Base-by-base conservation (phyloP, 176 grass and related monocot genomes). In the Typha latifolia region DNA sequence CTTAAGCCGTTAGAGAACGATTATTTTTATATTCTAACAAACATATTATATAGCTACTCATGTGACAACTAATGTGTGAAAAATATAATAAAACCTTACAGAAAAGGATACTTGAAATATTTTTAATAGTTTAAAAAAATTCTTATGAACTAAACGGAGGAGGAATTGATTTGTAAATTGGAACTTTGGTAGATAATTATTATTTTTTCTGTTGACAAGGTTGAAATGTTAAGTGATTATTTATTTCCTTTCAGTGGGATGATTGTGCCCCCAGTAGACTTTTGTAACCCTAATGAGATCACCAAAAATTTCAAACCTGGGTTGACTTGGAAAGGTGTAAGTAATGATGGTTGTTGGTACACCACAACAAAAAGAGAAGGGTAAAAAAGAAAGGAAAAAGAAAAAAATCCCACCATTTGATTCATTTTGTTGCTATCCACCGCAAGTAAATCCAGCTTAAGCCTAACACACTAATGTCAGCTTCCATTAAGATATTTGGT, bases 281-380 rank as follows among this genome's bases (percentile, higher is more conserved):
- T 72, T 66, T 48, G 13, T 75, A 61, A 63, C 51, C 56, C 31
- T 51, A 55, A 49, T 62, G 70, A 71, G 72, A 62, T 62, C 3
- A 53, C 29, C 50, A 65, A 51, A 73, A 59, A n/a, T 50, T 64
- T n/a, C 53, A 78, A 63, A 37, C 32, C 26, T 18, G 55, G 52
- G 76, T 82, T 87, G 72, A 87, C 79, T 67, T 68, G 7, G 62
- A 15, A 47, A 64, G 43, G 18, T 20, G 26, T 47, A 22, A 10
- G 73, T 21, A 77, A 73, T 73, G 65, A 81, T 81, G 69, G 48
- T 55, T 29, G 14, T 61, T 77, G 81, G 72, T 23, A 71, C 53
- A 77, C 19, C 43, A 69, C 13, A 66, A 16, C 6, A 59, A 43
- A 12, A 32, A 13, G 18, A 34, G 15, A 11, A 4, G 27, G 37